Conservation (phyloP, 148 eudicot species). For the Rhododendron simsii region DNA sequence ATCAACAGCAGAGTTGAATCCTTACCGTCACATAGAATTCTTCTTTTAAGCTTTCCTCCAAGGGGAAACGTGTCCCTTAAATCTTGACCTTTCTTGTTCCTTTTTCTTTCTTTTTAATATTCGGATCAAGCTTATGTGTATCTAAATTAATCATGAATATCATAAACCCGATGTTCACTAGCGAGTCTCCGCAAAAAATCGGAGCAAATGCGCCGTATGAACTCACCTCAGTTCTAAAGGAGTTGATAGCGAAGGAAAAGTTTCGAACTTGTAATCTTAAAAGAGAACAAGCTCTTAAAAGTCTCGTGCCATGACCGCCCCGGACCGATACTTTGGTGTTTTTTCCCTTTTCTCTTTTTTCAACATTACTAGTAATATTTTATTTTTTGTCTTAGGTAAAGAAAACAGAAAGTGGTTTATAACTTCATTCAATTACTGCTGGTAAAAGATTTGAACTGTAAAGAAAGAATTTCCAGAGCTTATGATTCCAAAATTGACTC, state of each 20-base stretch:
- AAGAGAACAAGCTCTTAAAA: too few relatives aligned
- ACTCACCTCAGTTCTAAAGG: too few relatives aligned
- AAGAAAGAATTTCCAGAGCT: not conserved
- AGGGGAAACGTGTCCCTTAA: not conserved
- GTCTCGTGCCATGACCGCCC: not conserved
- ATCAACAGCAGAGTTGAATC: not conserved
- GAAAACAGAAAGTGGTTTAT: too few relatives aligned
- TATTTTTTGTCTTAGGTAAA: too few relatives aligned
- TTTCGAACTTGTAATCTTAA: not conserved
- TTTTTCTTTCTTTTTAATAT: not conserved
- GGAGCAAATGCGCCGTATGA: too few relatives aligned
- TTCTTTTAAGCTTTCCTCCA: not conserved
- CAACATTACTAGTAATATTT: too few relatives aligned
- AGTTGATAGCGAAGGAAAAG: too few relatives aligned
- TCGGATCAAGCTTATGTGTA: rapidly evolving
- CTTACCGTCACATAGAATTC: not conserved
- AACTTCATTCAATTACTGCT: not conserved
- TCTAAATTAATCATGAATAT: too few relatives aligned
- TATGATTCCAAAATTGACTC: not conserved
- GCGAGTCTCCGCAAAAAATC: too few relatives aligned
- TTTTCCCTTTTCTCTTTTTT: too few relatives aligned
- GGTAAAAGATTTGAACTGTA: not conserved
- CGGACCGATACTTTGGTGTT: too few relatives aligned
- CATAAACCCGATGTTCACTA: too few relatives aligned
- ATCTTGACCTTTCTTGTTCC: not conserved